Evolutionary conservation across 2,329 filamentous ascomycete species (phyloP).

Genomic region (Zasmidium citrigriseum): DNA sequence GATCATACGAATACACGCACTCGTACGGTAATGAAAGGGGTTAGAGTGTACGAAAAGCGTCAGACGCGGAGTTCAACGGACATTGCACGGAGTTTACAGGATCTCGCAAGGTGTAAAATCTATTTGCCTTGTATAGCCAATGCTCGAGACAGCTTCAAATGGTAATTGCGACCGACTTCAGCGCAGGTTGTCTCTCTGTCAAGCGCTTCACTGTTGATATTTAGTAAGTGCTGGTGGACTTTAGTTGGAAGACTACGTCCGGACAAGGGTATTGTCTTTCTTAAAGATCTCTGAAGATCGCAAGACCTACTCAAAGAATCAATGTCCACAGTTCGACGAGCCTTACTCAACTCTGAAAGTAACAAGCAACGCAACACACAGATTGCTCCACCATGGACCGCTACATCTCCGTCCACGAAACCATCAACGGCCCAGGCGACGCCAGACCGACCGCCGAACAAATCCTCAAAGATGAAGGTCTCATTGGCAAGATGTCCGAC

Average conservation of each 20-base stretch:
- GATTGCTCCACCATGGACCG: background rate
- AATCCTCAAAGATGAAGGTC: slow-evolving; percentile 10
- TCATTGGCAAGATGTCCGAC: slow-evolving; percentile 5
- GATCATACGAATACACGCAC: too few relatives aligned
- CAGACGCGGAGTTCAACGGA: background rate
- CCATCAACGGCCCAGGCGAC: slow-evolving; percentile 9
- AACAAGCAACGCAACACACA: background rate
- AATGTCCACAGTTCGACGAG: background rate
- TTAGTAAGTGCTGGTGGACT: background rate
- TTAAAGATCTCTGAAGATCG: background rate
- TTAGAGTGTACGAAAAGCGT: background rate
- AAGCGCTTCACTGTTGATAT: background rate
- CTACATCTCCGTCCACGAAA: slow-evolving; percentile 2
- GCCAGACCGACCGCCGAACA: slow-evolving; percentile 7
- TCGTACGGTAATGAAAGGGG: too few relatives aligned
- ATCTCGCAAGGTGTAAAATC: too few relatives aligned
- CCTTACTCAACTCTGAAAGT: background rate
- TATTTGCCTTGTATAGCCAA: too few relatives aligned
- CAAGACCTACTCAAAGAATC: background rate
- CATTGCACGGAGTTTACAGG: background rate
- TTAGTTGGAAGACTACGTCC: background rate
- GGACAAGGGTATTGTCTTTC: background rate
- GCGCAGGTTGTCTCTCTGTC: too few relatives aligned
- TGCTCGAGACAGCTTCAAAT: too few relatives aligned
- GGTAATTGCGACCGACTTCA: too few relatives aligned